A percentile compares a stretch with the other conserved stretches of the same genome.
phyloP scores from a whole-genome alignment of 2,329 filamentous ascomycete species.

The Ceratocystis ficicola region DNA sequence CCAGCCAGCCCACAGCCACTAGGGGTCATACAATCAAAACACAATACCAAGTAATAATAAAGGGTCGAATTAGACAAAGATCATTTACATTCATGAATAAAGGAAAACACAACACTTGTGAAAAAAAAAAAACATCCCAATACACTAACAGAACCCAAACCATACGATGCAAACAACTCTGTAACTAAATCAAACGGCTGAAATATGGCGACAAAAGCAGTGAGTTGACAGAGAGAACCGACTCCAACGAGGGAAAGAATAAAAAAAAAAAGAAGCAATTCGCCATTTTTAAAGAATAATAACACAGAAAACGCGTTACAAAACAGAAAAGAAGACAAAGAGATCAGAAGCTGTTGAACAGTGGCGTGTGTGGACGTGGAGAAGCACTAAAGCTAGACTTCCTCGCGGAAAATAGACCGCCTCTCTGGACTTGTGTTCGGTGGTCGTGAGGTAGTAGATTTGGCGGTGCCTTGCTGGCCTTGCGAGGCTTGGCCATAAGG shows the following conservation, averaged over 20 bases:
- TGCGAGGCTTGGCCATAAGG: conserved; percentile 37
- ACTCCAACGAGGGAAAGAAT: not conserved
- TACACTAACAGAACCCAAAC: not conserved
- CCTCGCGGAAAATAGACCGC: conserved; percentile 57
- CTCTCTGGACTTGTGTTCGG: conserved; percentile 52
- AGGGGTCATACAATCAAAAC: not conserved
- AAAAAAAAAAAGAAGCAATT: not conserved
- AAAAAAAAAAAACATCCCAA: not conserved
- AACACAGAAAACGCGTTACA: not conserved
- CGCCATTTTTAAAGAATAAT: not conserved
- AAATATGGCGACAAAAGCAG: not conserved
- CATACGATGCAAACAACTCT: not conserved
- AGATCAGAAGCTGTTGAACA: not conserved
- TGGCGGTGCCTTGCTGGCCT: conserved; percentile 25
- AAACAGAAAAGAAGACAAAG: not conserved
- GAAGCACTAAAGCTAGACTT: conserved; percentile 38
- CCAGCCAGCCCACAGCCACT: not conserved
- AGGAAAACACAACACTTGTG: not conserved
- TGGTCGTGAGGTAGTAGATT: conserved; percentile 23
- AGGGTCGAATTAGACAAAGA: conserved; percentile 1
- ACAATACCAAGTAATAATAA: not conserved
- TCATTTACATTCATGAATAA: conserved; percentile 4
- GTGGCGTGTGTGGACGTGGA: not conserved
- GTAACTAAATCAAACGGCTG: not conserved
- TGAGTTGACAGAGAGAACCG: not conserved